Evolutionary conservation across 1,284 basidiomycete species (phyloP).

Genomic region (Puccinia hordei): DNA sequence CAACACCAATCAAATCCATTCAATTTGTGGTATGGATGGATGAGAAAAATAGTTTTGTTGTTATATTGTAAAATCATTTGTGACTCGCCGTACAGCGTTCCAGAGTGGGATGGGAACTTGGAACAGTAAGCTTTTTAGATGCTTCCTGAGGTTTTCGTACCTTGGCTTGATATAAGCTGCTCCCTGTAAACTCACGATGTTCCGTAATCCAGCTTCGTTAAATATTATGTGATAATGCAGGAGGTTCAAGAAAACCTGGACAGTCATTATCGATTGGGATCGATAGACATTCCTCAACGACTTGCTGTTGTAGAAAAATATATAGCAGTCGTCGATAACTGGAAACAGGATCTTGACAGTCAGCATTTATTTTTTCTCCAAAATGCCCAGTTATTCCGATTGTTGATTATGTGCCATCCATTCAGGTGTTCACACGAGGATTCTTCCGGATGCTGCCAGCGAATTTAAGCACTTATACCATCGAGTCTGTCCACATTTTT

Average conservation of each 20-base stretch:
- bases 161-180: neutral
- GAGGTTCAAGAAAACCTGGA: constrained; percentile 38
- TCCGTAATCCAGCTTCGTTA: constrained; percentile 16
- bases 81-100: constrained; percentile 31
- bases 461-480: constrained; percentile 40
- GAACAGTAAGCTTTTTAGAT: constrained; percentile 17
- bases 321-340: constrained; percentile 1
- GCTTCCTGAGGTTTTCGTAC: neutral
- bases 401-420: neutral
- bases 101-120: constrained; percentile 37
- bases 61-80: constrained; percentile 39
- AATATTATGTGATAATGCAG: constrained; percentile 41
- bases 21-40: neutral
- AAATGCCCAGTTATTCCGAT: neutral
- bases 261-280: constrained; percentile 45
- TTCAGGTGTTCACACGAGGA: neutral
- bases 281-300: neutral
- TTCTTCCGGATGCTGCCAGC: constrained; percentile 29
- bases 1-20: neutral
- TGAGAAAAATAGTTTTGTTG: constrained; percentile 22
- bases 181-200: neutral
- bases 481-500: constrained; percentile 14
- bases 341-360: constrained; percentile 31
- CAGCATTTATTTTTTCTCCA: neutral
- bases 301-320: constrained; percentile 34